Evolutionary conservation across 2,329 filamentous ascomycete species (phyloP).

Genomic region (Metarhizium album): DNA sequence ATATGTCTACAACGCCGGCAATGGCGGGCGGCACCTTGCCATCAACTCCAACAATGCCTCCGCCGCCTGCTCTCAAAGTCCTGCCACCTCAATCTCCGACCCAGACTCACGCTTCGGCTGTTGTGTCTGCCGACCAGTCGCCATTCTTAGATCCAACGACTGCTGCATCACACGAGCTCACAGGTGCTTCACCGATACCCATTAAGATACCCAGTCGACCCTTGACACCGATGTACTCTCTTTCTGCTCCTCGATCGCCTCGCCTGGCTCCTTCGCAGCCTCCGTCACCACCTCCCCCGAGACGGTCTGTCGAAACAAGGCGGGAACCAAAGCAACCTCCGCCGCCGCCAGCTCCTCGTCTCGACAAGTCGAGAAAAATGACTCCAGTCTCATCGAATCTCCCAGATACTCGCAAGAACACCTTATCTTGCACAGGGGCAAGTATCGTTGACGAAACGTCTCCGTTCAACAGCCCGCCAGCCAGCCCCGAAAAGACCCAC

Average conservation of each 20-base stretch:
- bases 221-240: constrained; percentile 37
- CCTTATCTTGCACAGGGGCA: constrained; percentile 8
- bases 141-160: constrained; percentile 38
- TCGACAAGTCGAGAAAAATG: constrained; percentile 49
- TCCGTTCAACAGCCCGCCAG: constrained; percentile 79
- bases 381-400: constrained; percentile 11
- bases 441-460: constrained; percentile 41
- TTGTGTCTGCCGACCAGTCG: constrained; percentile 29
- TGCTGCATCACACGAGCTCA: constrained; percentile 28
- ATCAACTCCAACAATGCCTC: constrained; percentile 20
- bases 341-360: constrained; percentile 70
- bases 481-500: constrained; percentile 47
- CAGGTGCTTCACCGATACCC: constrained; percentile 31
- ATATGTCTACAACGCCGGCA: constrained; percentile 14
- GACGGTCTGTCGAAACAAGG: constrained; percentile 48
- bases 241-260: constrained; percentile 30
- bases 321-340: constrained; percentile 34
- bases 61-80: constrained; percentile 58
- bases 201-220: constrained; percentile 47
- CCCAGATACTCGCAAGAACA: constrained; percentile 9
- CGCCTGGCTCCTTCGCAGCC: constrained; percentile 37
- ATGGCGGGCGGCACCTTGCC: constrained; percentile 15
- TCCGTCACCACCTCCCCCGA: constrained; percentile 53
- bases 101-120: constrained; percentile 29
- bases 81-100: constrained; percentile 62